These are phyloP conservation scores for Colletotrichum sidae DNA, from an alignment of 2,329 filamentous ascomycete species.

Conservation along the genomic window DNA sequence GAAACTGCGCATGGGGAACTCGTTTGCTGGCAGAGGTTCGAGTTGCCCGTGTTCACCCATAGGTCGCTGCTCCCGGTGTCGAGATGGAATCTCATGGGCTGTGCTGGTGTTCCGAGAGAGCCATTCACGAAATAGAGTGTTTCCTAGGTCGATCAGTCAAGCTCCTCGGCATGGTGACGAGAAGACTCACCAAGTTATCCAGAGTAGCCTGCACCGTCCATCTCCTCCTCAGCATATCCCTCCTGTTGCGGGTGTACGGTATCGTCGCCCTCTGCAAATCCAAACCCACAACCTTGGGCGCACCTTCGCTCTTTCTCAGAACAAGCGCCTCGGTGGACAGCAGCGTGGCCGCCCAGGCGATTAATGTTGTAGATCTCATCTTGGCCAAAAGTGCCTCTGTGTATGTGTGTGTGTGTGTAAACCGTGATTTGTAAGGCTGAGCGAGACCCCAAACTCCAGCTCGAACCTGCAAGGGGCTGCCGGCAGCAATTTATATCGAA, in stretches of 20 bases:
- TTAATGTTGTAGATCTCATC: constrained; percentile 51
- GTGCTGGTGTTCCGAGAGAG: constrained; percentile 71
- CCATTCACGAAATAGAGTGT: constrained; percentile 74
- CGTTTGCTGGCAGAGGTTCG: constrained; percentile 65
- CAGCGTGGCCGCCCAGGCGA: constrained; percentile 46
- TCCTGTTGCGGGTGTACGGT: constrained; percentile 34
- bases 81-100: constrained; percentile 68
- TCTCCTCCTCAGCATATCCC: constrained; percentile 50
- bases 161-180: not conserved
- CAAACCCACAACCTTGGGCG: constrained; percentile 59
- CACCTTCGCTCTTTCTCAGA: constrained; percentile 45
- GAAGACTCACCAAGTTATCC: constrained; percentile 66
- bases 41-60: constrained; percentile 76
- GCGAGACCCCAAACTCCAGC: not conserved
- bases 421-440: not conserved
- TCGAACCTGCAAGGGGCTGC: constrained; percentile 8
- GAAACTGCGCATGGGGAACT: constrained; percentile 66
- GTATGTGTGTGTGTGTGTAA: not conserved
- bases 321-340: constrained; percentile 43
- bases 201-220: constrained; percentile 57
- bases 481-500: constrained; percentile 22
- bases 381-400: constrained; percentile 11
- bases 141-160: constrained; percentile 53
- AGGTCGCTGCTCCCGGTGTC: constrained; percentile 78
- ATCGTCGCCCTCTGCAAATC: constrained; percentile 53